phyloP scores from a whole-genome alignment of 2,329 filamentous ascomycete species.

The Helotiales sp. region DNA sequence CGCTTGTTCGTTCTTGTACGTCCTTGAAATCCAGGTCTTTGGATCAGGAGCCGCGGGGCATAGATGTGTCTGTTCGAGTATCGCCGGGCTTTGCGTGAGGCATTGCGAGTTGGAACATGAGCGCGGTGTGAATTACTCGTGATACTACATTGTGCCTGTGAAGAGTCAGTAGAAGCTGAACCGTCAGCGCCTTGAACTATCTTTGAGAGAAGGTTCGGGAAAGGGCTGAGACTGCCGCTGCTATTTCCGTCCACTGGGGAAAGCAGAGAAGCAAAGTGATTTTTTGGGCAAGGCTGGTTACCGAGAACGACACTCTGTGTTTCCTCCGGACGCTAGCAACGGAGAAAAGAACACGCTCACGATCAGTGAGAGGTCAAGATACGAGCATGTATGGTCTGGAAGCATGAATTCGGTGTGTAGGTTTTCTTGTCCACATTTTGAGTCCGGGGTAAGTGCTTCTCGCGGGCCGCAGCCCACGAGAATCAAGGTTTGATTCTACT shows the following conservation, averaged over 20 bases:
- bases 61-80: neutral
- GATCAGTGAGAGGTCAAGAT: neutral
- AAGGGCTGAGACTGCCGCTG: neutral
- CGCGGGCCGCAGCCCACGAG: neutral
- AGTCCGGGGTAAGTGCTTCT: neutral
- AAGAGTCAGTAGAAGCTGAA: neutral
- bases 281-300: too few species aligned
- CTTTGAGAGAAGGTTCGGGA: neutral
- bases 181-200: neutral
- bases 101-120: neutral
- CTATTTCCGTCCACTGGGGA: too few species aligned
- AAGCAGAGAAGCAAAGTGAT: too few species aligned
- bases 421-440: too few species aligned
- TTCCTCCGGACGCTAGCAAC: too few species aligned
- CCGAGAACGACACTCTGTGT: too few species aligned
- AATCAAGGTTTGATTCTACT: neutral
- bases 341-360: too few species aligned
- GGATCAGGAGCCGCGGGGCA: neutral
- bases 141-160: neutral
- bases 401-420: neutral
- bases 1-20: neutral
- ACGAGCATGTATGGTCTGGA: neutral
- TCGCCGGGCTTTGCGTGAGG: neutral
- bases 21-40: neutral
- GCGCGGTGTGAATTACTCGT: neutral